Conservation (phyloP, 2,329 filamentous ascomycete genomes). For the Tricladium varicosporioides region DNA sequence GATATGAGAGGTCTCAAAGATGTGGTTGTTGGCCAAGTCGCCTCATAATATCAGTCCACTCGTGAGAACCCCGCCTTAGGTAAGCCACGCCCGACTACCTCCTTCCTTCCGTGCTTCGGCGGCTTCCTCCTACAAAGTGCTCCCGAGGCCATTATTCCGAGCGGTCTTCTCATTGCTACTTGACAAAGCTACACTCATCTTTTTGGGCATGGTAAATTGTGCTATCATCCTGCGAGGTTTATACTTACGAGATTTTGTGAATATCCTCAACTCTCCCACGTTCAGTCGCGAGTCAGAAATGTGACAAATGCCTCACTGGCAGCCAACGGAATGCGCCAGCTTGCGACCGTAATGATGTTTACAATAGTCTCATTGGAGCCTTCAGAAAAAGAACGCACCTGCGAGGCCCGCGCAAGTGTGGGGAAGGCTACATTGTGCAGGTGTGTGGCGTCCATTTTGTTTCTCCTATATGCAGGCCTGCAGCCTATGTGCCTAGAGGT, state of each 20-base stretch:
- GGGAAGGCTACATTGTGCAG: not conserved
- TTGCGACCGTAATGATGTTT: not conserved
- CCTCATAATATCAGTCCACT: not conserved
- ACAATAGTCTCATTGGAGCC: not conserved
- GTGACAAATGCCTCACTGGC: not conserved
- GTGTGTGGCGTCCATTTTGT: not conserved
- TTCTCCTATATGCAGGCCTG: not conserved
- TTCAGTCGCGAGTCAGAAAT: too few relatives aligned
- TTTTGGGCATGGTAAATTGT: too few relatives aligned
- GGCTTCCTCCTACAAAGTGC: not conserved
- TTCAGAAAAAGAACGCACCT: not conserved
- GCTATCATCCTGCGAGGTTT: too few relatives aligned
- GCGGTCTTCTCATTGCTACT: too few relatives aligned
- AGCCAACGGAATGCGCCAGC: not conserved
- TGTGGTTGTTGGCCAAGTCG: not conserved
- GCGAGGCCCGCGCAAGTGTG: not conserved
- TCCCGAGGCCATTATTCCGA: not conserved
- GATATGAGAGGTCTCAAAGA: not conserved
- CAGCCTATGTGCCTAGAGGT: not conserved
- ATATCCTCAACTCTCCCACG: too few relatives aligned
- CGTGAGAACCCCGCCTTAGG: not conserved
- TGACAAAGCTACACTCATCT: too few relatives aligned
- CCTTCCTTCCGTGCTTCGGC: not conserved
- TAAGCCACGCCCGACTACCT: not conserved
- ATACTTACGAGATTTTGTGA: too few relatives aligned